Conservation (phyloP, 1,284 basidiomycete genomes). For the Austroboletus novae-zelandiae region DNA sequence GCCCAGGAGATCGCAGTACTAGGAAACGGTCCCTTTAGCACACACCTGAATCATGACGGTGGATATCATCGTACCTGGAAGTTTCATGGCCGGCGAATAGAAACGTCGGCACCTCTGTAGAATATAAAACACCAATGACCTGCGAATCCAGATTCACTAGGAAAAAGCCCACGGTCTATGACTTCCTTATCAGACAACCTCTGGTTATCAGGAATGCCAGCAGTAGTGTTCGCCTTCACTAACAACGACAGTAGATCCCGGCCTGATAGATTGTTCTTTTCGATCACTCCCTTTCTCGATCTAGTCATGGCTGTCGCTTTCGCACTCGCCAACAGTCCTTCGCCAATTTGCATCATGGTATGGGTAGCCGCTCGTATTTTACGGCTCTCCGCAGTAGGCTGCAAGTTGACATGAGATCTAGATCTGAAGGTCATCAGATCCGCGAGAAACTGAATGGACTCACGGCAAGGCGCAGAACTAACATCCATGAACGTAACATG, state of each 20-base stretch:
- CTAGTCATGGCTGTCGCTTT: constrained; percentile 35
- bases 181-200: constrained; percentile 71
- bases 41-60: too few species aligned
- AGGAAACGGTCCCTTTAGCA: not conserved
- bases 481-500: too few species aligned
- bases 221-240: too few species aligned
- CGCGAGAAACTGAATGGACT: not conserved
- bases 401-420: too few species aligned
- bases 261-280: constrained; percentile 30
- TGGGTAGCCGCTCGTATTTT: constrained; percentile 10
- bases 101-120: constrained; percentile 35
- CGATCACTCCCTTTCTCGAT: constrained; percentile 17
- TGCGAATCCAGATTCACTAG: too few species aligned
- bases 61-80: constrained; percentile 44
- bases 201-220: constrained; percentile 55
- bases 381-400: too few species aligned
- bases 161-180: constrained; percentile 55
- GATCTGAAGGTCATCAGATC: too few species aligned
- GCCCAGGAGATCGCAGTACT: constrained; percentile 59
- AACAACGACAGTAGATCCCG: constrained; percentile 47
- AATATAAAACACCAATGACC: not conserved
- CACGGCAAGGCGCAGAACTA: constrained; percentile 33
- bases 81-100: constrained; percentile 78
- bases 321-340: constrained; percentile 44
- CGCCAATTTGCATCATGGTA: constrained; percentile 38